phyloP scores from a whole-genome alignment of 495 filamentous ascomycete genomes.

The Hypoxylon fragiforme region DNA sequence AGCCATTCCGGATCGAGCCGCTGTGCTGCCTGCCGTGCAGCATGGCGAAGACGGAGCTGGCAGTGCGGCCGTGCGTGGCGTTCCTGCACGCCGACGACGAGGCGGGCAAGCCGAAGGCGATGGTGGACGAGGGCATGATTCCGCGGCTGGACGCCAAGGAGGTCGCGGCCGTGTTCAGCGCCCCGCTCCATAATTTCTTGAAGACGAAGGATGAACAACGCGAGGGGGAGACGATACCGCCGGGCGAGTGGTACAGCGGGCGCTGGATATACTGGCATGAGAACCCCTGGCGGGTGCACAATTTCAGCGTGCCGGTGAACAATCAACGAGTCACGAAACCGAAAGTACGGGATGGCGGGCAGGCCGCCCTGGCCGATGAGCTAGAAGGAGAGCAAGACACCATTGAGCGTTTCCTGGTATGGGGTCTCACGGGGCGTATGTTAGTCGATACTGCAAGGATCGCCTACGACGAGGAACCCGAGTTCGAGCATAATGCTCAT shows the following conservation, averaged over 20 bases:
- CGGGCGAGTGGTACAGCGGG: slow-evolving; percentile 69
- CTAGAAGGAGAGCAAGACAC: slow-evolving; percentile 41
- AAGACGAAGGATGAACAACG: slow-evolving; percentile 48
- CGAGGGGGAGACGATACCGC: slow-evolving; percentile 44
- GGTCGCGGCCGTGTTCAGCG: slow-evolving; percentile 89
- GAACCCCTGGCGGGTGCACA: slow-evolving; percentile 74
- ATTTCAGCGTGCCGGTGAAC: slow-evolving; percentile 79
- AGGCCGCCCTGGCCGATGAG: slow-evolving; percentile 37
- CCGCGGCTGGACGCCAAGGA: slow-evolving; percentile 80
- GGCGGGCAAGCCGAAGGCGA: slow-evolving; percentile 39
- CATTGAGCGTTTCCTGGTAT: slow-evolving; percentile 71
- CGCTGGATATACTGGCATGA: slow-evolving; percentile 69
- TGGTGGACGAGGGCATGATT: slow-evolving; percentile 72
- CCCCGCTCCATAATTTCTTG: slow-evolving; percentile 76
- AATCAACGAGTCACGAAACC: slow-evolving; percentile 64
- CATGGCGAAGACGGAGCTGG: slow-evolving; percentile 78
- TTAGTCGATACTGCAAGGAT: slow-evolving; percentile 82
- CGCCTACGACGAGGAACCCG: slow-evolving; percentile 77
- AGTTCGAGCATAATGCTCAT: slow-evolving; percentile 79
- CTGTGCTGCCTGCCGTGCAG: slow-evolving; percentile 80
- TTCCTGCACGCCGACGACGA: slow-evolving; percentile 66
- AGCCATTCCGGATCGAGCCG: slow-evolving; percentile 77
- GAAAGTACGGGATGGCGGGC: slow-evolving; percentile 37
- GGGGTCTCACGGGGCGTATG: slow-evolving; percentile 90
- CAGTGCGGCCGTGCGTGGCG: slow-evolving; percentile 84